Evolutionary conservation across 2,329 filamentous ascomycete species (phyloP).

Genomic region (Calonectria honghensis): DNA sequence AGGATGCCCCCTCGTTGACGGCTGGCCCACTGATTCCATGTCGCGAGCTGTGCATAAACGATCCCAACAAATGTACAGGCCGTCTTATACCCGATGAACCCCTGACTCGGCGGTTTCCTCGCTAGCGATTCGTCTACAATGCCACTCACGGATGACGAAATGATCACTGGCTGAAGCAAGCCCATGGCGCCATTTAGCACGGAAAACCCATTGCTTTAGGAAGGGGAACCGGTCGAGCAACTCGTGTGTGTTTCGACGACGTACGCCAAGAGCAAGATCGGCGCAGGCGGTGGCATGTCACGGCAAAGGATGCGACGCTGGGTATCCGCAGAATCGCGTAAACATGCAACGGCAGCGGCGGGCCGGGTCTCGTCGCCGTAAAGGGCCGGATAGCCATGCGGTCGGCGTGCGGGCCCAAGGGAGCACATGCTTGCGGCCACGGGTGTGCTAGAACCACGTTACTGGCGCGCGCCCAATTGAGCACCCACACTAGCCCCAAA

Average conservation of each 20-base stretch:
- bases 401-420: constrained; percentile 58
- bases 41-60: constrained; percentile 61
- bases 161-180: constrained; percentile 64
- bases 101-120: constrained; percentile 58
- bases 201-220: constrained; percentile 50
- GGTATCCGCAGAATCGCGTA: constrained; percentile 59
- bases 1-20: constrained; percentile 18
- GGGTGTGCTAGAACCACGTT: constrained; percentile 74
- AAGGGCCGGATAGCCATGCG: constrained; percentile 68
- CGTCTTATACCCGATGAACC: constrained; percentile 64
- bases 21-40: constrained; percentile 61
- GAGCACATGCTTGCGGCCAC: constrained; percentile 71
- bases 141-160: constrained; percentile 60
- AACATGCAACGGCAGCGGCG: constrained; percentile 65
- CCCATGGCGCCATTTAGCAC: constrained; percentile 60
- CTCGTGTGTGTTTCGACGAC: constrained; percentile 47
- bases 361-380: constrained; percentile 70
- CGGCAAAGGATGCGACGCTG: constrained; percentile 57
- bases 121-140: constrained; percentile 63
- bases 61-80: constrained; percentile 64
- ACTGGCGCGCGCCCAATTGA: constrained; percentile 69
- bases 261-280: constrained; percentile 62
- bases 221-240: constrained; percentile 43
- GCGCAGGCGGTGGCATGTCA: constrained; percentile 59
- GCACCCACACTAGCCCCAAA: constrained; percentile 63